Conservation (phyloP, 1,139 yeast genomes). For the Yamadazyma pseudoaaseri region DNA sequence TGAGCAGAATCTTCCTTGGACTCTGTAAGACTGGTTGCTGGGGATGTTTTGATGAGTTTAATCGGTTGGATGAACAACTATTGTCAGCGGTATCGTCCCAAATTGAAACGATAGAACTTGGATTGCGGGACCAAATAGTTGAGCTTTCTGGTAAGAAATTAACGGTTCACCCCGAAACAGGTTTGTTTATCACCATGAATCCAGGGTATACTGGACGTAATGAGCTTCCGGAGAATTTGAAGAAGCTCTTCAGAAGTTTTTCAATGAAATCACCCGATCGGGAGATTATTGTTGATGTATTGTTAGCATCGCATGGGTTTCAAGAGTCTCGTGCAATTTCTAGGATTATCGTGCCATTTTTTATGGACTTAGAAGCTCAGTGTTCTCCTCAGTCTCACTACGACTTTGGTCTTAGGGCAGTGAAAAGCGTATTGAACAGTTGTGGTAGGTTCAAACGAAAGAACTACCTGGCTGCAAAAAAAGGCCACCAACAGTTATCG, state of each 20-base stretch:
- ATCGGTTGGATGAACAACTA: constrained; percentile 68
- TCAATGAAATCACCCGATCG: constrained; percentile 76
- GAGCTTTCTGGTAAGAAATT: constrained; percentile 50
- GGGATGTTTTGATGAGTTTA: constrained; percentile 97
- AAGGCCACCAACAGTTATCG: constrained; percentile 1
- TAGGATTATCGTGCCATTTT: constrained; percentile 52
- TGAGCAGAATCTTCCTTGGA: constrained; percentile 77
- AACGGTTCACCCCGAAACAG: constrained; percentile 53
- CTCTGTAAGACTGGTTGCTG: constrained; percentile 87
- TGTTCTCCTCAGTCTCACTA: constrained; percentile 69
- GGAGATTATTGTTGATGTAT: constrained; percentile 65
- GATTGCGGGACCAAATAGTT: constrained; percentile 35
- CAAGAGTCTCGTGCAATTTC: constrained; percentile 48
- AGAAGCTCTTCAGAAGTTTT: constrained; percentile 72
- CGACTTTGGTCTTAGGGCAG: constrained; percentile 85
- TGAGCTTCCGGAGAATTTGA: constrained; percentile 80
- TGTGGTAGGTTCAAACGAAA: constrained; percentile 55
- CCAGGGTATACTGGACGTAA: constrained; percentile 88
- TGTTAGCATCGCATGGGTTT: constrained; percentile 76
- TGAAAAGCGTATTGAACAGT: constrained; percentile 61
- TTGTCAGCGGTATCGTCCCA: constrained; percentile 87
- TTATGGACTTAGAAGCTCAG: constrained; percentile 35
- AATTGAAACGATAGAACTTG: constrained; percentile 68
- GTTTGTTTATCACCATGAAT: constrained; percentile 87
- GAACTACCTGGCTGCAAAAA: background rate